phyloP scores from a whole-genome alignment of 23 red algal genomes.

The Chondrus crispus region DNA sequence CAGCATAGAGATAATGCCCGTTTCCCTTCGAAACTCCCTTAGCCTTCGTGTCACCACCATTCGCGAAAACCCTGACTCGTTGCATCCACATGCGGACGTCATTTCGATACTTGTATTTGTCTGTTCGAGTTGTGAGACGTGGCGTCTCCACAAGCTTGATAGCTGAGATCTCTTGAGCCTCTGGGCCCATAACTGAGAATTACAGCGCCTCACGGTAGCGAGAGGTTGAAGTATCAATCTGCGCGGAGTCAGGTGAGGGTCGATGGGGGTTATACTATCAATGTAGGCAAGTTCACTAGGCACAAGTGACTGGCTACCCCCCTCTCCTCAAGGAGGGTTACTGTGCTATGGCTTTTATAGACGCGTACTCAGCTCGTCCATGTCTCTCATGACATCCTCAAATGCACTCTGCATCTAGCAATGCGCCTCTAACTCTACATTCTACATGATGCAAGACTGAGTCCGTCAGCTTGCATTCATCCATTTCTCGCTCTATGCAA shows the following conservation, averaged over 20 bases:
- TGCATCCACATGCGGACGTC: constrained; percentile 11
- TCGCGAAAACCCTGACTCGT: constrained; percentile 10
- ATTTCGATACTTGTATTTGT: not conserved
- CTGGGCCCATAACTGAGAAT: constrained; percentile 17
- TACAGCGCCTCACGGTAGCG: not conserved
- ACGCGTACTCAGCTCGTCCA: not conserved
- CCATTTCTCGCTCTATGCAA: not conserved
- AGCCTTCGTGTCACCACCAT: constrained; percentile 15
- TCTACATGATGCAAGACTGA: not conserved
- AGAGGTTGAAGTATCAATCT: not conserved
- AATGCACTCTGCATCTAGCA: not conserved
- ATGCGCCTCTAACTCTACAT: not conserved
- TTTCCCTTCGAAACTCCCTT: not conserved
- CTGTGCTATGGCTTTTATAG: not conserved
- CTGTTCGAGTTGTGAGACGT: not conserved
- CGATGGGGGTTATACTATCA: too few relatives aligned
- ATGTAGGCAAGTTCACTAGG: not conserved
- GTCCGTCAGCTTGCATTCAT: not conserved
- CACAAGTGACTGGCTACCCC: not conserved
- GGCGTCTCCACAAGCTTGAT: not conserved
- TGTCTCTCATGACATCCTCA: not conserved
- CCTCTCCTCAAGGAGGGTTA: not conserved
- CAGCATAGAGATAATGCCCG: constrained; percentile 8
- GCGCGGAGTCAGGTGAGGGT: not conserved
- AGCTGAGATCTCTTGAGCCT: not conserved